Evolutionary conservation across 1,139 yeast species (phyloP).

Genomic region (Lodderomyces metapsilosis): DNA sequence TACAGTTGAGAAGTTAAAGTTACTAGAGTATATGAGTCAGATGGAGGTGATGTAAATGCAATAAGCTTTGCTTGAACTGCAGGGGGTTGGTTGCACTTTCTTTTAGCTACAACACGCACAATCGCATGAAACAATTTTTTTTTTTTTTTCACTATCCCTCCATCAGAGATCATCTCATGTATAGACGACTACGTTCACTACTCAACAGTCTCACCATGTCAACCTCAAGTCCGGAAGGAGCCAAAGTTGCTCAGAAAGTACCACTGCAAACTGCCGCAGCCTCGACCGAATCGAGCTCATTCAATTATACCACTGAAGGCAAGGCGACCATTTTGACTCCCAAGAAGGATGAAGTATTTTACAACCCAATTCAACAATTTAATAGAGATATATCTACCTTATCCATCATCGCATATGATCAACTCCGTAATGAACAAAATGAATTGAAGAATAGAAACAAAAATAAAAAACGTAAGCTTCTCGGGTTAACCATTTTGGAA

Average conservation of each 20-base stretch:
- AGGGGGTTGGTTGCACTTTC: not conserved
- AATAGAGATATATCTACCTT: constrained; percentile 86
- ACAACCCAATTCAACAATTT: constrained; percentile 95
- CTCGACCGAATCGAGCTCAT: constrained; percentile 9
- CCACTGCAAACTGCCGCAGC: not conserved
- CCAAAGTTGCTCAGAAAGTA: not conserved
- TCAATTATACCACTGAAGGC: constrained; percentile 68
- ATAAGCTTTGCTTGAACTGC: too few species aligned
- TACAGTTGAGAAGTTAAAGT: not conserved
- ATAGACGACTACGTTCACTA: not conserved
- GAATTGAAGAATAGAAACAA: constrained; percentile 12
- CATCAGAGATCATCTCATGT: not conserved
- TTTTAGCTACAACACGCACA: not conserved
- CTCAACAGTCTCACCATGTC: not conserved
- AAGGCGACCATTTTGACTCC: constrained; percentile 78
- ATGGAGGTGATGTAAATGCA: not conserved
- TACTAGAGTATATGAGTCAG: constrained; percentile 4
- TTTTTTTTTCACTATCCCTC: constrained; percentile 1
- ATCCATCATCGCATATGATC: constrained; percentile 84
- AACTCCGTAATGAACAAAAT: constrained; percentile 36
- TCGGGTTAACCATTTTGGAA: constrained; percentile 62
- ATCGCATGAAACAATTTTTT: not conserved
- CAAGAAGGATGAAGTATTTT: constrained; percentile 78
- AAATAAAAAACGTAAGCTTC: constrained; percentile 21
- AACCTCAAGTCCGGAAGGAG: not conserved